Evolutionary conservation across 2,329 filamentous ascomycete genomes (phyloP), one percentile per base, ranked within the genome.

Genomic region (Colletotrichum sp.): DNA sequence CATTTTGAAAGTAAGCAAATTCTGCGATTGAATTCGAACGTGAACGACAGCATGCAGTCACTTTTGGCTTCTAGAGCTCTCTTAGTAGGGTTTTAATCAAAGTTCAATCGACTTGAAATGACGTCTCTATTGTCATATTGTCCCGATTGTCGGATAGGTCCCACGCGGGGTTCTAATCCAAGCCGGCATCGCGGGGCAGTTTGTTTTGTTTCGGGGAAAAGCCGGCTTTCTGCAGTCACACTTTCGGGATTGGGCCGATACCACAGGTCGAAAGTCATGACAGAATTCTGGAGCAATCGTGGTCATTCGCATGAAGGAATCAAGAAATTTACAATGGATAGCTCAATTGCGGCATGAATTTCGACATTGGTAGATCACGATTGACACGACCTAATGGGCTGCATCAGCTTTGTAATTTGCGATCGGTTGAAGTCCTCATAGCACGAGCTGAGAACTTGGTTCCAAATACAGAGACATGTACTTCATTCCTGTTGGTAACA

Each of bases 261-360:
- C n/a, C 10, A 21, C 43, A 7, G 18, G 1, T 21, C 0, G 43
- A 48, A 13, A 12, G 0, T 48, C 43, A 13, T 1, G 0, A 48
- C 4, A 5, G 10, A 21, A 48, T n/a, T 7, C 10, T 30, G 5
- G 39, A 43, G 16, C 7, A 9, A n/a, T 43, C 1, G 18, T n/a
- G 5, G 18, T 43, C 3, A n/a, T n/a, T 6, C 18, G 5, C 16
- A 6, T 10, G 18, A 3, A 43, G 18, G 16, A n/a, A 5, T 48
- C 10, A 5, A 48, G 43, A 48, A 21, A 12, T 48, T 12, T 1
- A 7, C 6, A 21, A 7, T 13, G 2, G 4, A 2, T 3, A 13
- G 43, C 43, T 48, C n/a, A 21, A 2, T 48, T 21, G 0, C 9
- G 10, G 1, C 10, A 6, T 21, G 18, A 21, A 7, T 7, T 21